These are phyloP conservation scores for Cladobotryum mycophilum DNA, from an alignment of 2,329 filamentous ascomycete genomes.

Conservation along the genomic window DNA sequence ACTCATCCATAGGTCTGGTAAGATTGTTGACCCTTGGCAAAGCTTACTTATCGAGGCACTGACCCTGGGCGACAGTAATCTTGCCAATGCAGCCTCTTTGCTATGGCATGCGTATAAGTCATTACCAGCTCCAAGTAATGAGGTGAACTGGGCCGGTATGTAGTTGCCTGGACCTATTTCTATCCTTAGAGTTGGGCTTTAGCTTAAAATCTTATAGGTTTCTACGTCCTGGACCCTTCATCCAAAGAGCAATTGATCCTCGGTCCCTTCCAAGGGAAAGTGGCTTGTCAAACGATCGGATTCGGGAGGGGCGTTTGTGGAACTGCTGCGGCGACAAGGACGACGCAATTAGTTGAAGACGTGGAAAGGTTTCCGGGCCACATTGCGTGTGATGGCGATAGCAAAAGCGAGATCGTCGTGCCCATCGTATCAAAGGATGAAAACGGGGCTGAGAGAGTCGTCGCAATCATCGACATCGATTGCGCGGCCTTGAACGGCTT, in stretches of 20 bases:
- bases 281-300: slow-evolving; percentile 70
- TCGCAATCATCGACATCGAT: slow-evolving; percentile 76
- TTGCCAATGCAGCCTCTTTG: slow-evolving; percentile 67
- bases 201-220: slow-evolving; percentile 42
- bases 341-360: slow-evolving; percentile 62
- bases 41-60: background rate
- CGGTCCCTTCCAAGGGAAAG: slow-evolving; percentile 74
- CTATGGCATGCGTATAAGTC: slow-evolving; percentile 77
- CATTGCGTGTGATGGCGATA: slow-evolving; percentile 74
- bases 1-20: slow-evolving; percentile 21
- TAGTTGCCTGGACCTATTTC: background rate
- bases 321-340: slow-evolving; percentile 51
- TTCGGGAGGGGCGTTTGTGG: slow-evolving; percentile 74
- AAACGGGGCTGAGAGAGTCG: slow-evolving; percentile 39
- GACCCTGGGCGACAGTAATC: slow-evolving; percentile 50
- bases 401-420: slow-evolving; percentile 75
- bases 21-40: slow-evolving; percentile 4
- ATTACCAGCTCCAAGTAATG: slow-evolving; percentile 55
- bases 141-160: slow-evolving; percentile 71
- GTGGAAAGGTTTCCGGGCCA: slow-evolving; percentile 72
- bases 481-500: slow-evolving; percentile 63
- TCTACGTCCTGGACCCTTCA: slow-evolving; percentile 59
- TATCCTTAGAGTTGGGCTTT: background rate
- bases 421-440: slow-evolving; percentile 48
- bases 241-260: slow-evolving; percentile 56